Conservation (phyloP, 2,329 filamentous ascomycete species). For the Phialophora chinensis region DNA sequence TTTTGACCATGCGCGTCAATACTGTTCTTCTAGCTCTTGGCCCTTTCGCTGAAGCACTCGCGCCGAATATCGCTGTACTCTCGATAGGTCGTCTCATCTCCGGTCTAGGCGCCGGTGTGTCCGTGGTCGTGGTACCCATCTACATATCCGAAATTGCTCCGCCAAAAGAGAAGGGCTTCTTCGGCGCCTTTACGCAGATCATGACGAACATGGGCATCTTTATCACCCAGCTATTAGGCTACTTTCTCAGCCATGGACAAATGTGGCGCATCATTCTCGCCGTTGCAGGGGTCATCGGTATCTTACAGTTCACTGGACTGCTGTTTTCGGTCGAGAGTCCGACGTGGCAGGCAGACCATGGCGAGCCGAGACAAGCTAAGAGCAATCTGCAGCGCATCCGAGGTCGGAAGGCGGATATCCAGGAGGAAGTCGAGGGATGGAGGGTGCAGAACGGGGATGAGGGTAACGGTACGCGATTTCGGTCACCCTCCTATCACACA, state of each 20-base stretch:
- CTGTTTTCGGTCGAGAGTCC: slow-evolving; percentile 84
- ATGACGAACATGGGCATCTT: slow-evolving; percentile 93
- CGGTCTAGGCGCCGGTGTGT: slow-evolving; percentile 83
- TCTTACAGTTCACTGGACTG: slow-evolving; percentile 72
- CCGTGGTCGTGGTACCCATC: slow-evolving; percentile 90
- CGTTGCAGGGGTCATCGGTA: slow-evolving; percentile 71
- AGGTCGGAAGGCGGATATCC: slow-evolving; percentile 70
- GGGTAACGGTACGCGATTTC: slow-evolving; percentile 21
- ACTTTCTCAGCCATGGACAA: slow-evolving; percentile 79
- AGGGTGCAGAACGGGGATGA: slow-evolving; percentile 46
- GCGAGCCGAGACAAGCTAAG: slow-evolving; percentile 66
- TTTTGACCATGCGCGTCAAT: slow-evolving; percentile 77
- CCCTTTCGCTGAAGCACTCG: slow-evolving; percentile 74
- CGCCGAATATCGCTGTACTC: slow-evolving; percentile 70
- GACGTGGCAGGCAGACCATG: slow-evolving; percentile 76
- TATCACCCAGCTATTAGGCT: slow-evolving; percentile 79
- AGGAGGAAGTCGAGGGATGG: slow-evolving; percentile 72
- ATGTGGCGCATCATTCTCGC: slow-evolving; percentile 86
- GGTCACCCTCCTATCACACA: background rate
- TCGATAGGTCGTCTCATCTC: slow-evolving; percentile 77
- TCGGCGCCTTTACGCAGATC: slow-evolving; percentile 84
- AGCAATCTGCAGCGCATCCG: slow-evolving; percentile 76
- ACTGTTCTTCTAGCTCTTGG: slow-evolving; percentile 78
- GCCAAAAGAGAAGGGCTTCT: slow-evolving; percentile 75
- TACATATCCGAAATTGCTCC: slow-evolving; percentile 94